Percentiles rank a stretch among this genome's conserved stretches.
phyloP scores from a whole-genome alignment of 1,139 yeast species.

The Schizosaccharomyces versatilis region DNA sequence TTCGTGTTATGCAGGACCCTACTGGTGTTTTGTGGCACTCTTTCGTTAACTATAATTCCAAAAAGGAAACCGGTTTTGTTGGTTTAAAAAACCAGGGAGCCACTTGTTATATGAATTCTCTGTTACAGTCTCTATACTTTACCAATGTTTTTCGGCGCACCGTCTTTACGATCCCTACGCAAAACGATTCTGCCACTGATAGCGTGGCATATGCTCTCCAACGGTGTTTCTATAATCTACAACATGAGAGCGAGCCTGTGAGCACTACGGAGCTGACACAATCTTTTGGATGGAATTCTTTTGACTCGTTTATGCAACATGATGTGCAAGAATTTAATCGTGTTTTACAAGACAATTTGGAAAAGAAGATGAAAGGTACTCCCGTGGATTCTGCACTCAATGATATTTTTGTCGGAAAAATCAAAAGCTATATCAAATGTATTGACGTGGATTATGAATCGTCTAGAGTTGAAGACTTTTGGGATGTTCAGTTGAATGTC shows the following conservation, averaged over 20 bases:
- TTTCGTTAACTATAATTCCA: slow-evolving; percentile 53
- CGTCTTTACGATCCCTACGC: slow-evolving; percentile 77
- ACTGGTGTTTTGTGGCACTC: slow-evolving; percentile 91
- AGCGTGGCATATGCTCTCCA: slow-evolving; percentile 71
- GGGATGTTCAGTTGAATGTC: slow-evolving; percentile 94
- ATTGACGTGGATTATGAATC: slow-evolving; percentile 89
- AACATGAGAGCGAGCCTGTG: slow-evolving; percentile 50
- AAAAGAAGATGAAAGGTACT: slow-evolving; percentile 78
- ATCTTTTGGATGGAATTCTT: slow-evolving; percentile 93
- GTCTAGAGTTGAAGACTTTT: slow-evolving; percentile 76
- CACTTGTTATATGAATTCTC: slow-evolving; percentile 81
- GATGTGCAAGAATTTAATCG: slow-evolving; percentile 94
- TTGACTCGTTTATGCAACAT: slow-evolving; percentile 91
- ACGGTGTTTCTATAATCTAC: slow-evolving; percentile 58
- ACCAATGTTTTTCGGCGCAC: slow-evolving; percentile 55
- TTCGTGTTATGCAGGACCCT: slow-evolving; percentile 60
- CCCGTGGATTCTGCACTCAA: slow-evolving; percentile 56
- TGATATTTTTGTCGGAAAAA: slow-evolving; percentile 81
- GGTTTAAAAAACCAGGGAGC: slow-evolving; percentile 96
- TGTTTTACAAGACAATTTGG: slow-evolving; percentile 83
- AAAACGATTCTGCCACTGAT: slow-evolving; percentile 28
- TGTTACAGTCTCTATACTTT: slow-evolving; percentile 72
- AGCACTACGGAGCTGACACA: slow-evolving; percentile 71
- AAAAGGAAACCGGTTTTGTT: slow-evolving; percentile 66
- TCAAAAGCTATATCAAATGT: slow-evolving; percentile 87